phyloP scores from a whole-genome alignment of 1,139 yeast genomes.

The Wickerhamomyces sp. region DNA sequence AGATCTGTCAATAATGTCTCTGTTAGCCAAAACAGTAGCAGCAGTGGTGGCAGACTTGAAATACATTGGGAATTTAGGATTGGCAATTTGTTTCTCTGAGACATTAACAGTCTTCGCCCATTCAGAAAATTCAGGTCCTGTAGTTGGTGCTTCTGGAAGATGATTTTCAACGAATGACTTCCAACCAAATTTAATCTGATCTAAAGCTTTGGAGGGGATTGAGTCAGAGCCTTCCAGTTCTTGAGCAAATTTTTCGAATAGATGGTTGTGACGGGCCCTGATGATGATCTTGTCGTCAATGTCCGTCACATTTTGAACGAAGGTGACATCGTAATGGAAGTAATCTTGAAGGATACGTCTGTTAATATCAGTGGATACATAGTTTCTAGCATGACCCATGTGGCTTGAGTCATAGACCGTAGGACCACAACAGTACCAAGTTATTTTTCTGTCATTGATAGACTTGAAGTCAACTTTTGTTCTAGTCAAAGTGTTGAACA shows the following conservation, averaged over 20 bases:
- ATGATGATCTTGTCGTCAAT: slow-evolving; percentile 95
- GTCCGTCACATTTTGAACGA: slow-evolving; percentile 95
- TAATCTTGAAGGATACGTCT: slow-evolving; percentile 84
- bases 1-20: slow-evolving; percentile 22
- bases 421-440: slow-evolving; percentile 99
- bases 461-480: slow-evolving; percentile 75
- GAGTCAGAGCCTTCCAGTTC: slow-evolving; percentile 23
- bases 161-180: slow-evolving; percentile 50
- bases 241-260: slow-evolving; percentile 56
- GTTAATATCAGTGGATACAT: slow-evolving; percentile 89
- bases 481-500: slow-evolving; percentile 82
- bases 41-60: slow-evolving; percentile 61
- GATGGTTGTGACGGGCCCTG: slow-evolving; percentile 85
- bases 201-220: slow-evolving; percentile 35
- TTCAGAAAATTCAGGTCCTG: slow-evolving; percentile 34
- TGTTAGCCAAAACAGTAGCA: slow-evolving; percentile 33
- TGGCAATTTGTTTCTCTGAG: slow-evolving; percentile 42
- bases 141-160: slow-evolving; percentile 41
- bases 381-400: slow-evolving; percentile 99
- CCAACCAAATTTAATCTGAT: slow-evolving; percentile 41
- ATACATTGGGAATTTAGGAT: slow-evolving; percentile 88
- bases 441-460: slow-evolving; percentile 50
- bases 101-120: slow-evolving; percentile 53
- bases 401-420: slow-evolving; percentile 97
- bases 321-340: slow-evolving; percentile 81